Evolutionary conservation across 305 asterid species (phyloP), one percentile per base, ranked within the genome.

Genomic region (Fraxinus albicans): DNA sequence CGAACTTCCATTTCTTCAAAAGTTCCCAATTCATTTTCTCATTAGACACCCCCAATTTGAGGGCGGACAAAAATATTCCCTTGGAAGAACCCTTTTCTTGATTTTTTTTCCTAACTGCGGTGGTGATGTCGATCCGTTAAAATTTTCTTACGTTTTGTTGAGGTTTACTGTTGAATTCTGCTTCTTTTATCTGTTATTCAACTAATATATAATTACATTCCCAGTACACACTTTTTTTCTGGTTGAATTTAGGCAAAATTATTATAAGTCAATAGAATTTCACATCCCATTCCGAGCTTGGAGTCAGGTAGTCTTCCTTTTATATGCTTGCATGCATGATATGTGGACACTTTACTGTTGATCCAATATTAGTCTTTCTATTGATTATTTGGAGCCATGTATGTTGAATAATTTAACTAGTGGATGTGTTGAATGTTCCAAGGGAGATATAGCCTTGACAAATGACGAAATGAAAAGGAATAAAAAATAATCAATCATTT

Each of bases 41-140:
- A 6, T 38, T 38, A 7, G 44, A 8, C 25, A n/a, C 55, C 69
- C 3, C 77, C 76, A 15, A 0, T 84, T 79, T 80, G 69, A 80
- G 58, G 84, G 84, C 33, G 81, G 86, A 7, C 63, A 84, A 31
- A 76, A n/a, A 17, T 50, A 65, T 34, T 63, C 86, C 25, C 35
- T 65, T 53, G 86, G 80, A 80, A 79, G 81, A 84, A 80, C 83
- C 81, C 78, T 80, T 65, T 10, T 33, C 44, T 10, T 38, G 10
- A 38, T 36, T 17, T 40, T 75, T 81, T 36, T 5, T 35, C 9
- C 17, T 33, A 13, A 34, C 35, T 73, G 77, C 7, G 44, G 44
- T 7, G 44, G 44, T 38, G 44, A 38, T 38, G 44, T 38, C 44
- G 12, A 38, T 31, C 38, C 44, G 33, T 74, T 69, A 47, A 73